These are phyloP conservation scores for Brassica hybrid DNA, from an alignment of 441 rosid species.

Conservation along the genomic window DNA sequence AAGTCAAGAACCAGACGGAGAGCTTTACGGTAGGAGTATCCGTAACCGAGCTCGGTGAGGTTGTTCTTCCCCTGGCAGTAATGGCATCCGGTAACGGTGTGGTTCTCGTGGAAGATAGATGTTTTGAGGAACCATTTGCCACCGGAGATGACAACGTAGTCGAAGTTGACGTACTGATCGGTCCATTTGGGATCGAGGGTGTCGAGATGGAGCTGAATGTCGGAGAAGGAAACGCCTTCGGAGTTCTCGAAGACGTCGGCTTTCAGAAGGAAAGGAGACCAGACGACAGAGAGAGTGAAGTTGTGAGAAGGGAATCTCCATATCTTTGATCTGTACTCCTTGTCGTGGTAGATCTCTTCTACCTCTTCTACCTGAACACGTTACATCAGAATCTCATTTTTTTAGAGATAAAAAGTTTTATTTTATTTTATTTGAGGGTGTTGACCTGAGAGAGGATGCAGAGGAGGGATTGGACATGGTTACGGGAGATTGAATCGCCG, in stretches of 20 bases:
- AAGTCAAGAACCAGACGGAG: slow-evolving; percentile 48
- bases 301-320: slow-evolving; percentile 64
- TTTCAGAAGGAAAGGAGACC: slow-evolving; percentile 62
- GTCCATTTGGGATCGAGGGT: slow-evolving; percentile 57
- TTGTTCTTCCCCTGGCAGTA: slow-evolving; percentile 59
- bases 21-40: slow-evolving; percentile 53
- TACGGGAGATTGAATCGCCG: slow-evolving; percentile 78
- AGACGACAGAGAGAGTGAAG: slow-evolving; percentile 64
- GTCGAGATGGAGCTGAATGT: slow-evolving; percentile 60
- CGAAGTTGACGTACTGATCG: slow-evolving; percentile 48
- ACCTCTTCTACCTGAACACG: slow-evolving; percentile 64
- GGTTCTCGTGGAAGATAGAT: slow-evolving; percentile 58
- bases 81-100: slow-evolving; percentile 59
- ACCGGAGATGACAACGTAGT: slow-evolving; percentile 57
- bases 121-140: slow-evolving; percentile 77
- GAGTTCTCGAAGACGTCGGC: slow-evolving; percentile 41
- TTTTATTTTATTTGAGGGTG: no score
- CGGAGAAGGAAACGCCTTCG: slow-evolving; percentile 59
- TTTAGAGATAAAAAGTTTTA: no score
- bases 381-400: no score
- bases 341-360: slow-evolving; percentile 62
- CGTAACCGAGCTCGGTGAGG: slow-evolving; percentile 55
- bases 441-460: slow-evolving; percentile 78
- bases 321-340: slow-evolving; percentile 58
- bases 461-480: slow-evolving; percentile 70